Evolutionary conservation across 805 yeast species (phyloP), one percentile per base, ranked within the genome.

Genomic region (Torulaspora microellipsoides): DNA sequence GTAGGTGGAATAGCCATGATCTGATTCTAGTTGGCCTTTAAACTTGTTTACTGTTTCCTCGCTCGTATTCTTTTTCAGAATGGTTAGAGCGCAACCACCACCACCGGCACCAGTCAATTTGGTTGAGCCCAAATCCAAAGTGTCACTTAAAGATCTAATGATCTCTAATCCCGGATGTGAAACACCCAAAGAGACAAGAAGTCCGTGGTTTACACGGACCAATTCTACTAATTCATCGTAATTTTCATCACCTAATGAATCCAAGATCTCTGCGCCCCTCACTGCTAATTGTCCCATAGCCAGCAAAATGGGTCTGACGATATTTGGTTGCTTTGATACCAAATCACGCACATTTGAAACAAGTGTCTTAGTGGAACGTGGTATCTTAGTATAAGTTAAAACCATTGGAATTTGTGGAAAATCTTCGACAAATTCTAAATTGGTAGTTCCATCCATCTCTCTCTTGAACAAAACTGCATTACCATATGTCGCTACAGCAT

Each of bases 21-120:
- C 48, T 1, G 59, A 60, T 9, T 68, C 62, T 29, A 72, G 53
- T 14, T 53, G 56, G 7, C 56, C 53, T 34, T 50, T 60, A 46
- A 63, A 63, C 17, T 64, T 64, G 1, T 58, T 55, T 7, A 76
- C 60, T 1, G 53, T 60, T 14, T 63, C 70, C 1, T 55, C 53
- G 1, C 62, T 66, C 2, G 68, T 70, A 32, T 75, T 79, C 13
- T 55, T 53, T 37, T 76, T 69, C 12, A 90, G 70, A 31, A 93
- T 66, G 0, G 98, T 93, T 43, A 93, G 83, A 9, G 98, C 95
- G 70, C 99, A 93, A 2, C 99, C 99, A 39, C 99, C 99, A 15
- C 99, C 99, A 29, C 99, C 99, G 0, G 99, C 99, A 33, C 99
- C 99, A 0, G 99, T 93, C 42, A 93, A 74, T 63, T 93, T 93